These are phyloP conservation scores for Gossypium raimondii DNA, from an alignment of 345 rosid genomes.

Conservation along the genomic window DNA sequence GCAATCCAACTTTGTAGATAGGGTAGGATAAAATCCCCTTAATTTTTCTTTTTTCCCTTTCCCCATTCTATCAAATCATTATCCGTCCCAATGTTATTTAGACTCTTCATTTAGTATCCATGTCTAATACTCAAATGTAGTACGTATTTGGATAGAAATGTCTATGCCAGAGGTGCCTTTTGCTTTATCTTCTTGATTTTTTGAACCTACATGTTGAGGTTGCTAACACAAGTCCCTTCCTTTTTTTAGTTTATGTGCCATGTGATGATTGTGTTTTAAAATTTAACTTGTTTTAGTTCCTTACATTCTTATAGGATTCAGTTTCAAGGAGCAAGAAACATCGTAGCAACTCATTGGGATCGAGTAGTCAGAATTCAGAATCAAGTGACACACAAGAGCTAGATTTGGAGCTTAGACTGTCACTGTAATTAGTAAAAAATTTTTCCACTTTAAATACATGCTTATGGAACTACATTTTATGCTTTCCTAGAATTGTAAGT, in stretches of 20 bases:
- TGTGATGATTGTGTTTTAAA: not conserved
- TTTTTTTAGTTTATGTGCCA: not conserved
- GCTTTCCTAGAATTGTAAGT: no score
- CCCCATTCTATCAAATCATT: not conserved
- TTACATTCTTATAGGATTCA: conserved; percentile 30
- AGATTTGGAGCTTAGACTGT: conserved; percentile 90
- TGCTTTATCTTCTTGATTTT: not conserved
- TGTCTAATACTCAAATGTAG: no score
- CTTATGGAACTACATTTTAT: no score
- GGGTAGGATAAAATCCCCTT: conserved; percentile 44
- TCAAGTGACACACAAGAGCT: conserved; percentile 18
- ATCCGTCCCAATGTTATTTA: no score
- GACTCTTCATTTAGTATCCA: no score
- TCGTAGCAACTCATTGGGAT: conserved; percentile 48
- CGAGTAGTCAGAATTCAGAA: conserved; percentile 62
- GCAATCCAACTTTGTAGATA: conserved; percentile 96
- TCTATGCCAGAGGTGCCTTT: not conserved
- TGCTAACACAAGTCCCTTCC: conserved; percentile 3
- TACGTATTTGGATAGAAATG: not conserved
- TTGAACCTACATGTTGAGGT: conserved; percentile 52
- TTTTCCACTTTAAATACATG: no score
- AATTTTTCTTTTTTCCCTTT: not conserved
- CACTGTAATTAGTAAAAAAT: conserved; percentile 36
- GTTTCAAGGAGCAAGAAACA: conserved; percentile 33
- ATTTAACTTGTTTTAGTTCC: not conserved